Evolutionary conservation across 768 basidiomycete genomes (phyloP), one percentile per base, ranked within the genome.

Genomic region (Chiua virens): DNA sequence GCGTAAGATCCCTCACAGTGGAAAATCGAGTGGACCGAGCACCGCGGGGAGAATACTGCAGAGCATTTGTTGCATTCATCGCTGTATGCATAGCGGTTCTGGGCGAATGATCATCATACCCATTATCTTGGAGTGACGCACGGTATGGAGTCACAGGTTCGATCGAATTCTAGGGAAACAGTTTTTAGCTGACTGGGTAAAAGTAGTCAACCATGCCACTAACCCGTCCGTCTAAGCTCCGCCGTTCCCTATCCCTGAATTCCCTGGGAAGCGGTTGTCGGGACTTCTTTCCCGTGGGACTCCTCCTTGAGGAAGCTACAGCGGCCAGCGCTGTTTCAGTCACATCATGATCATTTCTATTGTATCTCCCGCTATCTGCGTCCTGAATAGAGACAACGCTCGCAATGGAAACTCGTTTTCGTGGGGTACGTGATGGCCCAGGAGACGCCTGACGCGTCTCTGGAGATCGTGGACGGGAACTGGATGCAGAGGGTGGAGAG

Each of bases 301-400:
- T 82, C 49, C 75, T 71, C 52, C 83, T 71, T 23, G 81, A 76
- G 4, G 79, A 78, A 5, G 82, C 79, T 37, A 85, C 79, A 30
- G 84, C 80, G 39, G 79, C 82, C 55, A 87, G 64, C 41, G 86
- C 85, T 48, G 82, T 77, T 23, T 76, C 74, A 2, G 78, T 76
- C 27, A 85, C 71, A 58, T 80, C 75, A 17, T 62, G 58, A n/a
- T 60, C 57, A 20, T 57, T 59, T 37, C 56, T 54, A 46, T 45
- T 45, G 22, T 65, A 63, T 44, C 52, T 62, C 50, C 57, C 62
- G 20, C 52, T 59, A 30, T 61, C 63, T 21, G 56, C 52, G 18
- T 59, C 56, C 5, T 68, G 65, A 18, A 52, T 46, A 37, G 70
- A 71, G n/a, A 68, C 58, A 7, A 69, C 58, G 43, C 67, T 51